A percentile compares a stretch with the other conserved stretches of the same genome.
These are phyloP conservation scores for Lindgomyces ingoldianus DNA, from an alignment of 495 filamentous ascomycete species.

Conservation along the genomic window DNA sequence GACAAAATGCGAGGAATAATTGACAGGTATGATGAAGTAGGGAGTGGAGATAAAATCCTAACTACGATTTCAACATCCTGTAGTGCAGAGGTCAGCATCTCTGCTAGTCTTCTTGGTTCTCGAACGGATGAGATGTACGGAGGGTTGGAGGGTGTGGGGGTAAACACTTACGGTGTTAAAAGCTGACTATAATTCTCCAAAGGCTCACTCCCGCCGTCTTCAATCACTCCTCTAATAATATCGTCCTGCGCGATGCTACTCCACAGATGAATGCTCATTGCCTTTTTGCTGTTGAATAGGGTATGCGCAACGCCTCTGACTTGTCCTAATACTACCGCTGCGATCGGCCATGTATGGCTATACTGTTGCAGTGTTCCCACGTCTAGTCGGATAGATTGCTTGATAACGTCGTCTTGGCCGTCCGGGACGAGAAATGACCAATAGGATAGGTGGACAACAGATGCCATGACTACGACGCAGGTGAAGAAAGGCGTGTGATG, in stretches of 20 bases:
- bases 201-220: slow-evolving; percentile 28
- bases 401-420: slow-evolving; percentile 69
- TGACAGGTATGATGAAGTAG: too few relatives aligned
- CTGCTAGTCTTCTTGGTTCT: neutral
- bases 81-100: neutral
- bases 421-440: slow-evolving; percentile 67
- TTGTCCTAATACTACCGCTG: slow-evolving; percentile 69
- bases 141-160: neutral
- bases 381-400: slow-evolving; percentile 76
- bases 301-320: slow-evolving; percentile 71
- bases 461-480: slow-evolving; percentile 67
- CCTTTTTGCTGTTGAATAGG: slow-evolving; percentile 38
- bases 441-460: slow-evolving; percentile 61
- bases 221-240: slow-evolving; percentile 34
- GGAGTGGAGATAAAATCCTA: neutral
- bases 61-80: slow-evolving; percentile 29
- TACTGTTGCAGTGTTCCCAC: slow-evolving; percentile 79
- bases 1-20: too few relatives aligned
- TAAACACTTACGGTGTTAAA: slow-evolving; percentile 27
- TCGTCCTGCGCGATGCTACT: slow-evolving; percentile 34
- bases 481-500: slow-evolving; percentile 89
- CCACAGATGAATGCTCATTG: slow-evolving; percentile 41
- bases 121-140: neutral
- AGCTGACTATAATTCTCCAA: slow-evolving; percentile 29
- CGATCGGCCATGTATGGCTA: slow-evolving; percentile 75